These are phyloP conservation scores for Diplotaxis tenuifolia DNA, from an alignment of 345 rosid genomes.

Conservation along the genomic window DNA sequence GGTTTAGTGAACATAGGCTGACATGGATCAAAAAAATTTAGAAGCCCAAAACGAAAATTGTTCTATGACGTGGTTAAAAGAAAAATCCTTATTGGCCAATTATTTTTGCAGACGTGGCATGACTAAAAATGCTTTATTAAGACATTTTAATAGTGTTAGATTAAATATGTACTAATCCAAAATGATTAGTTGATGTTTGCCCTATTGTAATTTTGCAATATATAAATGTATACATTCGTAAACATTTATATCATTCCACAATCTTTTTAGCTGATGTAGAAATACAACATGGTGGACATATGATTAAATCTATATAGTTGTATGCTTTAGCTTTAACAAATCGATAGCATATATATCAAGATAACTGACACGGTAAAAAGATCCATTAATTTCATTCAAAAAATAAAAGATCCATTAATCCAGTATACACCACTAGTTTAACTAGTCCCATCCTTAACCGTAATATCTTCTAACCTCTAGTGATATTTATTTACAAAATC, in stretches of 20 bases:
- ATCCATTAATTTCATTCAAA: neutral
- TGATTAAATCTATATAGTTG: neutral
- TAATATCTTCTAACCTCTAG: neutral
- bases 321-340: neutral
- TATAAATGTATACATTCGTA: neutral
- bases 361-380: no score
- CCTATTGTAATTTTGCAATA: neutral
- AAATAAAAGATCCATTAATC: neutral
- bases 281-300: neutral
- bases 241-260: neutral
- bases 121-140: no score
- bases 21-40: no score
- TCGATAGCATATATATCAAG: no score
- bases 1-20: no score
- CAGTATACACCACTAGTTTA: neutral
- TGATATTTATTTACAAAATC: no score
- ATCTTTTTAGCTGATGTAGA: neutral
- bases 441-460: neutral
- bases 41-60: no score
- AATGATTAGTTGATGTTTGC: neutral
- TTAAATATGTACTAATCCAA: neutral
- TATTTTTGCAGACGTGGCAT: no score
- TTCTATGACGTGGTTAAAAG: no score
- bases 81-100: no score
- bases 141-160: no score